Evolutionary conservation across 441 rosid species (phyloP).

Genomic region (Arabidopsis hybrid): DNA sequence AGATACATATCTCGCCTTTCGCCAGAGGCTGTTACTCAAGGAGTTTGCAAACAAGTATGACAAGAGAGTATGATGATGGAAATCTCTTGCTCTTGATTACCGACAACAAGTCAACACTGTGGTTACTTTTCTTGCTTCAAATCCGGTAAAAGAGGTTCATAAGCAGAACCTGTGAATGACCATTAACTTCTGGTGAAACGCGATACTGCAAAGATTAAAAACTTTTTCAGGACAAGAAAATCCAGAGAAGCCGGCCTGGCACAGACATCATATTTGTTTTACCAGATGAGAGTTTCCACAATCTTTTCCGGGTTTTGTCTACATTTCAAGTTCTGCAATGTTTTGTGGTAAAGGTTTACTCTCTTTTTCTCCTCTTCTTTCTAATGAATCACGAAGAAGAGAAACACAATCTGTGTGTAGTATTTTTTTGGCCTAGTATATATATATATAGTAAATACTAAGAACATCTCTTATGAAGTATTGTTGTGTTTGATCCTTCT

Average conservation of each 20-base stretch:
- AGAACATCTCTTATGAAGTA: conserved; percentile 15
- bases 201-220: conserved; percentile 19
- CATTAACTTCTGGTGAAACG: conserved; percentile 13
- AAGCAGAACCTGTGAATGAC: conserved; percentile 30
- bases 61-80: conserved; percentile 46
- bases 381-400: conserved; percentile 9
- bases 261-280: conserved; percentile 27
- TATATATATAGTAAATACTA: conserved; percentile 23
- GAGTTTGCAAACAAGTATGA: conserved; percentile 77
- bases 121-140: conserved; percentile 24
- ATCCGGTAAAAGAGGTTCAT: conserved; percentile 32
- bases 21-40: conserved; percentile 71
- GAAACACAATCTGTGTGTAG: conserved; percentile 30
- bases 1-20: conserved; percentile 84
- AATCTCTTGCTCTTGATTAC: conserved; percentile 20
- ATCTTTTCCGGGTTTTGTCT: conserved; percentile 12
- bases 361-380: conserved; percentile 12
- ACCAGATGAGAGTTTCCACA: conserved; percentile 19
- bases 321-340: conserved; percentile 25
- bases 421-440: conserved; percentile 34
- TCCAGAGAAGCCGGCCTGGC: conserved; percentile 11
- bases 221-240: conserved; percentile 19
- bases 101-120: conserved; percentile 4
- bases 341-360: conserved; percentile 33
- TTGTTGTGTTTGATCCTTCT: conserved; percentile 14